Percentiles rank a stretch among this genome's conserved stretches.
Conservation (phyloP, 768 basidiomycete species). For the Suillus paluster region DNA sequence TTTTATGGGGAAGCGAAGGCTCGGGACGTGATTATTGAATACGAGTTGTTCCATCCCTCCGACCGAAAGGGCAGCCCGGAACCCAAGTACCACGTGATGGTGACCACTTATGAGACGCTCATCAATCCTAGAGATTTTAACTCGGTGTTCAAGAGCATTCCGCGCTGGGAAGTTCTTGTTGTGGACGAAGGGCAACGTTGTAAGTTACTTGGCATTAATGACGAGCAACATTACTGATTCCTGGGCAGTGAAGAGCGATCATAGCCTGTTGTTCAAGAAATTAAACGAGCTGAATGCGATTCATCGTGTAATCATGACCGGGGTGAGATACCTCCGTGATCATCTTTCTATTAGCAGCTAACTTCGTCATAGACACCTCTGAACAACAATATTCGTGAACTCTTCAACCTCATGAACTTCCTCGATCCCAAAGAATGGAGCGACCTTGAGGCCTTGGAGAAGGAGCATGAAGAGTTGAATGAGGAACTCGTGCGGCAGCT, state of each 20-base stretch:
- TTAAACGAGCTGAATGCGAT: conserved; percentile 77
- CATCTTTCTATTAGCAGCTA: not conserved
- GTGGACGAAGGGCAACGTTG: conserved; percentile 93
- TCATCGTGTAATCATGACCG: conserved; percentile 90
- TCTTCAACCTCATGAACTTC: conserved; percentile 98
- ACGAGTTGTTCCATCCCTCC: conserved; percentile 73
- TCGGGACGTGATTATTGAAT: conserved; percentile 79
- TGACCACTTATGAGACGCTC: conserved; percentile 93
- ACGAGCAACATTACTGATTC: conserved; percentile 13
- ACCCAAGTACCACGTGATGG: conserved; percentile 84
- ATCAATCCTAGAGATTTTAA: conserved; percentile 69
- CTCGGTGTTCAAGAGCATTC: conserved; percentile 77
- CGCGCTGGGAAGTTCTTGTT: conserved; percentile 91
- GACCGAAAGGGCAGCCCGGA: conserved; percentile 46
- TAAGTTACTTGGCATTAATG: conserved; percentile 45
- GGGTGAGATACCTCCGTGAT: conserved; percentile 47
- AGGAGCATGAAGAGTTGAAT: conserved; percentile 74
- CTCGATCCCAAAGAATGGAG: conserved; percentile 78
- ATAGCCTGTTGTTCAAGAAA: conserved; percentile 78
- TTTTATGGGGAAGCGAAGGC: conserved; percentile 83
- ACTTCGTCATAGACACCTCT: conserved; percentile 70
- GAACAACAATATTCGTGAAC: conserved; percentile 95
- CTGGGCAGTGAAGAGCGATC: conserved; percentile 78
- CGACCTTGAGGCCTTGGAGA: conserved; percentile 74
- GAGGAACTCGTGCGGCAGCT: conserved; percentile 83